Percentiles rank a stretch among this genome's conserved stretches.
Evolutionary conservation across 371 early-diverging fungal genomes (phyloP).

Genomic region (Saksenaea vasiformis): DNA sequence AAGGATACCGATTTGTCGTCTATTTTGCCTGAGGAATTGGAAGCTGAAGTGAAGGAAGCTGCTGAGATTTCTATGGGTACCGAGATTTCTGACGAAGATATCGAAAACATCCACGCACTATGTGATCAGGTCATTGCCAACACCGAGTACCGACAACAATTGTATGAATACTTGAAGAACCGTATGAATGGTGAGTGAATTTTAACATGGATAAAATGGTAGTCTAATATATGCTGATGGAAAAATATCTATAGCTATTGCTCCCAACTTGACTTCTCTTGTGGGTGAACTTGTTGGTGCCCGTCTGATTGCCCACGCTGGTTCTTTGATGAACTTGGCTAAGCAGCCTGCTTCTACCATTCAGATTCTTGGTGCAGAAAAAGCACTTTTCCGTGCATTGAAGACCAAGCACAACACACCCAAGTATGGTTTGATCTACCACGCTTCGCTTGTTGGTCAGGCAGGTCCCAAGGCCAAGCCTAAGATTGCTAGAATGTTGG

Average conservation of each 20-base stretch:
- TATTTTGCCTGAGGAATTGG: conserved; percentile 92
- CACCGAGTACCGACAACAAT: conserved; percentile 84
- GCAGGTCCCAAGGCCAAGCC: conserved; percentile 89
- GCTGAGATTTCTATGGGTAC: conserved; percentile 96
- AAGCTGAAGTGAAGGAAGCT: conserved; percentile 77
- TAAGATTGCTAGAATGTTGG: conserved; percentile 90
- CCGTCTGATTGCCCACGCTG: conserved; percentile 90
- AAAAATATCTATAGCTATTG: conserved; percentile 60
- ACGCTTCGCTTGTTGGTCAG: conserved; percentile 88
- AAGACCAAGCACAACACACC: conserved; percentile 96
- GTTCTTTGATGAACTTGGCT: conserved; percentile 88
- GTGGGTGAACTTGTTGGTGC: conserved; percentile 94
- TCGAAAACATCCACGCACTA: conserved; percentile 80
- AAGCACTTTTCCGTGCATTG: conserved; percentile 95
- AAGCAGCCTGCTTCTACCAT: conserved; percentile 95
- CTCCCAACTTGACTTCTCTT: conserved; percentile 91
- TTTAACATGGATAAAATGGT: not conserved
- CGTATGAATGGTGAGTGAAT: conserved; percentile 73
- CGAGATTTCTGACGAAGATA: conserved; percentile 88
- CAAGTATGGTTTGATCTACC: conserved; percentile 96
- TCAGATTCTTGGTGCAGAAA: conserved; percentile 98
- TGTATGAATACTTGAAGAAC: conserved; percentile 88
- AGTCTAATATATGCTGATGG: not conserved
- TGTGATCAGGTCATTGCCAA: conserved; percentile 86
- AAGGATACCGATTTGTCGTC: conserved; percentile 71